Base-by-base conservation (phyloP, 106 monocot species). In the Dioscorea dumetorum region DNA sequence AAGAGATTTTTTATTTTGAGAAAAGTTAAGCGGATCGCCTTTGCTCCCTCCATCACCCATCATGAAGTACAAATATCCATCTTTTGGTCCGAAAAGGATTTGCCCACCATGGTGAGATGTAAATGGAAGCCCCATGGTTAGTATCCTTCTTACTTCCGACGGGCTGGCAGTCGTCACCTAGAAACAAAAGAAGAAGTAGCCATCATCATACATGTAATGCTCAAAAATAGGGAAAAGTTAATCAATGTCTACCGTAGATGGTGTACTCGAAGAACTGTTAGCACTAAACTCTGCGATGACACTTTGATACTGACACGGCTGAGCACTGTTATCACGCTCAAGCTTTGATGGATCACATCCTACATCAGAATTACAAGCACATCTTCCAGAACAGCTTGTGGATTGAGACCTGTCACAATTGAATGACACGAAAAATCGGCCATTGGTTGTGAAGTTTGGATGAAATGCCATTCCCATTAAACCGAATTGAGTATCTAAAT, bases 51-150 rank as follows among this genome's bases (percentile, higher is more conserved):
- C 94, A 73, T 94, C 94, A 15, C 94, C 94, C 90, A 88, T 88
- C 94, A 94, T 94, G 57, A 87, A 85, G 70, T 94, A 94, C 17
- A 94, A 70, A 73, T 94, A 88, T 61, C 94, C 90, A 79, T 94
- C 90, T 23, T 62, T 51, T 35, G 94, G 94, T 62, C 94, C 90
- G 54, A 94, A 94, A 48, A 94, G 84, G 75, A 94, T 90, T 66
- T 94, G 94, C 24, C 94, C 94, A 49, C 76, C 94, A 90, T 90
- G 87, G 33, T 84, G 68, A 69, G 81, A 68, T 52, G 78, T 71
- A 73, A 24, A 85, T 50, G 95, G 95, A 49, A 94, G 81, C 24
- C 94, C 94, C 82, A 94, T 81, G 1, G 94, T 90, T 33, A 94
- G 75, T 52, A 94, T 87, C 59, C 94, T 87, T 70, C 90, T 83